Evolutionary conservation across 208 protist species (phyloP).

Genomic region (Wallacemonas sp.): DNA sequence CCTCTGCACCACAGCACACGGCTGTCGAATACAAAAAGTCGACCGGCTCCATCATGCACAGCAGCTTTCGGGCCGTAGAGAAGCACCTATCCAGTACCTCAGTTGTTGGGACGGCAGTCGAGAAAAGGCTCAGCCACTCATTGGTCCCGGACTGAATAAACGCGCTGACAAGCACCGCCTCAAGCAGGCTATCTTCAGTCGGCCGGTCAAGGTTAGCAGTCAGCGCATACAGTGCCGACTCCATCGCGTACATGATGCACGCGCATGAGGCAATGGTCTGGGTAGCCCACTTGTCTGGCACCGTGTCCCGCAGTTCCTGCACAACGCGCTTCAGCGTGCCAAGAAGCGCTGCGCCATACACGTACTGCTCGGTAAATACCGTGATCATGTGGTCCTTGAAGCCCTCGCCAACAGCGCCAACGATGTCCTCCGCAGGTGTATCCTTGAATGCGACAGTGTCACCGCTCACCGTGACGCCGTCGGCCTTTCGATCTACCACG

Average conservation of each 20-base stretch:
- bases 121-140: slow-evolving; percentile 56
- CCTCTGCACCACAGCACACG: slow-evolving; percentile 82
- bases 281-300: slow-evolving; percentile 46
- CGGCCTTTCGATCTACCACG: slow-evolving; percentile 54
- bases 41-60: slow-evolving; percentile 63
- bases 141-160: slow-evolving; percentile 63
- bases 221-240: slow-evolving; percentile 79
- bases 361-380: slow-evolving; percentile 85
- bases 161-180: slow-evolving; percentile 58
- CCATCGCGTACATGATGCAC: slow-evolving; percentile 82
- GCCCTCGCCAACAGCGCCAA: slow-evolving; percentile 83
- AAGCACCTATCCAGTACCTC: slow-evolving; percentile 53
- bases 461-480: slow-evolving; percentile 34
- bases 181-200: slow-evolving; percentile 78
- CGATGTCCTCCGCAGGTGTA: slow-evolving; percentile 47
- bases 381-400: slow-evolving; percentile 82
- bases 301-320: slow-evolving; percentile 51
- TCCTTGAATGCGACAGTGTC: slow-evolving; percentile 45
- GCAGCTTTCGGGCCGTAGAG: slow-evolving; percentile 32
- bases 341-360: slow-evolving; percentile 69
- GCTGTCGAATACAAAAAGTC: slow-evolving; percentile 79
- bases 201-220: slow-evolving; percentile 79
- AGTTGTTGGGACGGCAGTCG: slow-evolving; percentile 51
- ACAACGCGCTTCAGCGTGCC: slow-evolving; percentile 73
- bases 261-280: slow-evolving; percentile 57